These are phyloP conservation scores for Pilatotrama ljubarskyi DNA, from an alignment of 768 basidiomycete genomes.

Conservation along the genomic window DNA sequence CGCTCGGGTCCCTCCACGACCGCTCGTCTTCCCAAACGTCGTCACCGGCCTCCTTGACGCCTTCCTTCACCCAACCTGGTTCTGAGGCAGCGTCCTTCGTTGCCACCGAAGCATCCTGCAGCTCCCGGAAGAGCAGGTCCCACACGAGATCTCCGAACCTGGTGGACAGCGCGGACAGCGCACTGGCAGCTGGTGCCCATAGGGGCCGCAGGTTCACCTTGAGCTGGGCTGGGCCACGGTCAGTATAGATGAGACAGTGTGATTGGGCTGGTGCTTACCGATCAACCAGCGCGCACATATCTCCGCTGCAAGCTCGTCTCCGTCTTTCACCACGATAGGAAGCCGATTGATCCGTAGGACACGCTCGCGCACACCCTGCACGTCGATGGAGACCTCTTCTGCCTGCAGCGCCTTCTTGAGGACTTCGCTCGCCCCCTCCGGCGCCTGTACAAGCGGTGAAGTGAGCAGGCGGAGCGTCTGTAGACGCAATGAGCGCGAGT, in stretches of 20 bases:
- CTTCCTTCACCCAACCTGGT: constrained; percentile 30
- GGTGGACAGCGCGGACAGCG: constrained; percentile 52
- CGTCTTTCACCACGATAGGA: constrained; percentile 57
- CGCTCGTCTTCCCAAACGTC: constrained; percentile 65
- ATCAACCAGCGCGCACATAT: constrained; percentile 72
- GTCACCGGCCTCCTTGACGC: constrained; percentile 26
- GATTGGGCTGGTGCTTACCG: constrained; percentile 42
- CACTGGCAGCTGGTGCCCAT: constrained; percentile 79
- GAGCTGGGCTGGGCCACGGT: constrained; percentile 62
- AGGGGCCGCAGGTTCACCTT: constrained; percentile 92
- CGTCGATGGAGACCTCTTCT: constrained; percentile 77
- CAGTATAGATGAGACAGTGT: not conserved
- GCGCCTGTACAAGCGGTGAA: constrained; percentile 47
- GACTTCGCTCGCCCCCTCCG: constrained; percentile 50
- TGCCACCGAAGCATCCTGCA: constrained; percentile 39
- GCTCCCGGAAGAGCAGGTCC: constrained; percentile 64
- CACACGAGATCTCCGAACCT: constrained; percentile 75
- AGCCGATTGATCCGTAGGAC: constrained; percentile 76
- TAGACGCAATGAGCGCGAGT: constrained; percentile 66
- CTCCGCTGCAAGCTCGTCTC: constrained; percentile 58
- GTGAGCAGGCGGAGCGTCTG: constrained; percentile 63
- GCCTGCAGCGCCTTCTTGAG: constrained; percentile 71
- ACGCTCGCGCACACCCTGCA: constrained; percentile 82
- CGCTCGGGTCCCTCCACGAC: constrained; percentile 75
- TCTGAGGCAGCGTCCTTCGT: not conserved